Evolutionary conservation across 1,284 basidiomycete genomes (phyloP), one percentile per base, ranked within the genome.

Genomic region (Omphalotus olearius): DNA sequence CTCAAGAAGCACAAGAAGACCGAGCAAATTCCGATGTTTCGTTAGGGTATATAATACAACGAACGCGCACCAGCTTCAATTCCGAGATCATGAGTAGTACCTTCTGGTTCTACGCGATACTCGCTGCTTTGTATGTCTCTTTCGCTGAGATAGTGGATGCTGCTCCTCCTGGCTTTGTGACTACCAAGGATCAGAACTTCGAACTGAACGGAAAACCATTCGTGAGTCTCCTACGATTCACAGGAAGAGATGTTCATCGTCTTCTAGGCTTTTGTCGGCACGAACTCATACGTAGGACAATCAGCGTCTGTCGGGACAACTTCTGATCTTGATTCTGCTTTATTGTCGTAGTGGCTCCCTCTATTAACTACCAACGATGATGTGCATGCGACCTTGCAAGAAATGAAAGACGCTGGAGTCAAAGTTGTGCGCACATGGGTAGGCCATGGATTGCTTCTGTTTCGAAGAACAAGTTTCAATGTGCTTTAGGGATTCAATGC

Each of bases 171-270:
- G 76, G 72, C 3, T 77, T 78, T 56, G 73, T 73, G 1, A 74
- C 74, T 1, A 75, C 72, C 1, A 67, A 68, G 17, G 71, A 72
- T 33, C 62, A 60, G 6, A 50, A 68, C 11, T 78, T 79, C 59
- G 64, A 69, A 42, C 60, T 80, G 7, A 69, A 78, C 56, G 74
- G 75, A 18, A 71, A 72, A 50, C 71, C 72, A 16, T 77, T 77
- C 50, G 74, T 76, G 48, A 48, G 72, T 64, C 9, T 23, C 36
- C 18, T 35, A 2, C 17, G 38, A 30, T 38, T 17, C 38, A 43
- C 4, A 4, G 41, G 14, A 16, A 26, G 37, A 41, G 28, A 17
- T 33, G 30, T 17, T 25, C 38, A 23, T 39, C 9, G 3, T 23
- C 25, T 18, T 37, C 5, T 26, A 71, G 69, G 65, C 62, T 1